A percentile compares a stretch with the other conserved stretches of the same genome.
phyloP scores from a whole-genome alignment of 495 filamentous ascomycete species.

The Xylaria castorea region DNA sequence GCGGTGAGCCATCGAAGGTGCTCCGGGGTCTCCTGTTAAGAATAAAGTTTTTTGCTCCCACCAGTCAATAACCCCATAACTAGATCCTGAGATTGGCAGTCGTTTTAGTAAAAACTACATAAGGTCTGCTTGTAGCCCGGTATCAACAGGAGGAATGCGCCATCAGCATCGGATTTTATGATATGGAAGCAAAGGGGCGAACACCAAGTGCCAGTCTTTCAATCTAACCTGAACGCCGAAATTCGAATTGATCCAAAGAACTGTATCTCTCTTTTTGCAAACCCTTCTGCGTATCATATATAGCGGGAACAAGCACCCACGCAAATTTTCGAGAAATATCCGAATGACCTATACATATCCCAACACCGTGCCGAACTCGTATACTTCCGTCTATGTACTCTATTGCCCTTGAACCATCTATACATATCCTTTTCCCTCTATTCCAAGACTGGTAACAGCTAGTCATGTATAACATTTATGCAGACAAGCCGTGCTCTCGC shows the following conservation, averaged over 20 bases:
- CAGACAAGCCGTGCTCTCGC: slow-evolving; percentile 48
- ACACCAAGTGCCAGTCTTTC: neutral
- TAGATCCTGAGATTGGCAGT: too few species aligned
- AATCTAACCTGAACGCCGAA: neutral
- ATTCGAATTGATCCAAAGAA: neutral
- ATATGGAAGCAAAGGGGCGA: neutral
- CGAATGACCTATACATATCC: neutral
- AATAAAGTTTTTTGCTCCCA: too few species aligned
- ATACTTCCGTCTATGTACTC: neutral
- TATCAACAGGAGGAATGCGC: neutral
- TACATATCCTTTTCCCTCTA: neutral
- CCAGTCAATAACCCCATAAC: too few species aligned
- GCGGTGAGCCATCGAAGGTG: too few species aligned
- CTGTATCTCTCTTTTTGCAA: neutral
- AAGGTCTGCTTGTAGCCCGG: too few species aligned
- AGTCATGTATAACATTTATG: neutral
- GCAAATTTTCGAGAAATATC: neutral
- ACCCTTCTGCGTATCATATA: neutral
- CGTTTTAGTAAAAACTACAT: too few species aligned
- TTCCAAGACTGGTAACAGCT: neutral
- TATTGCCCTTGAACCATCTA: neutral
- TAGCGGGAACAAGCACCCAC: neutral
- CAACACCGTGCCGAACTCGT: neutral
- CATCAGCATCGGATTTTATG: neutral
- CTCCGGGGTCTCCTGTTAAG: too few species aligned